Conservation (phyloP, 257 asterid genomes). For the Dorcoceras hygrometricum region DNA sequence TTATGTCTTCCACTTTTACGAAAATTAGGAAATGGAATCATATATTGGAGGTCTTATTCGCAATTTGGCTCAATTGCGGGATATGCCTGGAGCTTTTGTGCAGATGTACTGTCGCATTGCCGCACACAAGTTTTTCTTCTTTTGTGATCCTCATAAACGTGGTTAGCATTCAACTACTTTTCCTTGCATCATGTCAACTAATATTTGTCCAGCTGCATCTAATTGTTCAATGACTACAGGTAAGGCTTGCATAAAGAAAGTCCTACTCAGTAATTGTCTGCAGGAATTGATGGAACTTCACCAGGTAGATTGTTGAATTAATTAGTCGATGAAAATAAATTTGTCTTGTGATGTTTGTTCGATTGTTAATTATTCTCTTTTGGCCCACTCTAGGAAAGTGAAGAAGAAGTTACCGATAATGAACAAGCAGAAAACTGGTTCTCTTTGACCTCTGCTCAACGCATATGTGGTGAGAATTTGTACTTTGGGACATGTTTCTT, state of each 20-base stretch:
- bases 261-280: constrained; percentile 94
- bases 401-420: constrained; percentile 96
- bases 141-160: constrained; percentile 97
- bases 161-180: constrained; percentile 41
- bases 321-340: constrained; percentile 10
- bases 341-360: neutral
- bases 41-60: constrained; percentile 97
- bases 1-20: constrained; percentile 13
- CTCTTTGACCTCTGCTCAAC: constrained; percentile 93
- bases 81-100: constrained; percentile 90
- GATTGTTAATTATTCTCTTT: constrained; percentile 1
- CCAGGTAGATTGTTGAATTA: constrained; percentile 56
- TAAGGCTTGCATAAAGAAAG: constrained; percentile 97
- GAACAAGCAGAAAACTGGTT: constrained; percentile 99
- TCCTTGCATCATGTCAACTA: constrained; percentile 6
- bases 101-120: constrained; percentile 99
- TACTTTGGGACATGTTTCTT: constrained; percentile 8
- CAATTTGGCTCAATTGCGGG: constrained; percentile 89
- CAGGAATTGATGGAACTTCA: constrained; percentile 99
- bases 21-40: constrained; percentile 85
- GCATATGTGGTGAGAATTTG: constrained; percentile 80
- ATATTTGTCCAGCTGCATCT: neutral
- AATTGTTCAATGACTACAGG: constrained; percentile 47
- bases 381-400: constrained; percentile 68
- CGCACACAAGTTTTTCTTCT: constrained; percentile 97